Percentiles rank a stretch among this genome's conserved stretches.
These are phyloP conservation scores for Monascus purpureus DNA, from an alignment of 495 filamentous ascomycete genomes.

Conservation along the genomic window DNA sequence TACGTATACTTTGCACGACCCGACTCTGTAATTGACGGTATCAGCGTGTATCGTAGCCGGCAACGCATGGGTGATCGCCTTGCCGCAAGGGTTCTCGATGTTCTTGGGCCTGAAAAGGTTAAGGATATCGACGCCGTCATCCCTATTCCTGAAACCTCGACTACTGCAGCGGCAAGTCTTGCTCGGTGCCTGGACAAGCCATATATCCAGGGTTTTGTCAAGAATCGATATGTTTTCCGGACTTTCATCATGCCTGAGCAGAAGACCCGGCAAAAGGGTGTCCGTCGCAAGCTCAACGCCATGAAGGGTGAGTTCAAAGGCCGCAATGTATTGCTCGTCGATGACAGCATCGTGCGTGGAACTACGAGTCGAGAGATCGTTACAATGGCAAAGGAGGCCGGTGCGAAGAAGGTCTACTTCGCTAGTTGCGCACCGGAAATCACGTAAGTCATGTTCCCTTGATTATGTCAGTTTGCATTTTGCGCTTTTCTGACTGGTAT, in stretches of 20 bases:
- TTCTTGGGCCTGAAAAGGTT: constrained; percentile 59
- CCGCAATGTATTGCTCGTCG: constrained; percentile 73
- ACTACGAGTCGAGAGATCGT: constrained; percentile 90
- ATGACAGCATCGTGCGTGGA: constrained; percentile 88
- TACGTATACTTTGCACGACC: constrained; percentile 67
- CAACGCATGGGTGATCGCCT: constrained; percentile 89
- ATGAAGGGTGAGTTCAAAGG: constrained; percentile 80
- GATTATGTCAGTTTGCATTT: not conserved
- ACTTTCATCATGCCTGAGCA: constrained; percentile 95
- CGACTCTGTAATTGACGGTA: constrained; percentile 84
- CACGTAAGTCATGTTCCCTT: constrained; percentile 27
- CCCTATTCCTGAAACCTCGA: constrained; percentile 76
- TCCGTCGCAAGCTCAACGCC: constrained; percentile 51
- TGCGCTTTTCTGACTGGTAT: constrained; percentile 10
- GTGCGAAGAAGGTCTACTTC: constrained; percentile 82
- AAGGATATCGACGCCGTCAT: constrained; percentile 86
- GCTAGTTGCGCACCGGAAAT: constrained; percentile 80
- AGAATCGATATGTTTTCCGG: constrained; percentile 92
- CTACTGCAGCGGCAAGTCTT: constrained; percentile 70
- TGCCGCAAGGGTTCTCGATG: constrained; percentile 59
- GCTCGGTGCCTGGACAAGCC: constrained; percentile 65
- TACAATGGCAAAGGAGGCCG: constrained; percentile 81
- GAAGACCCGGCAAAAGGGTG: constrained; percentile 58
- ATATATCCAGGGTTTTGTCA: constrained; percentile 77
- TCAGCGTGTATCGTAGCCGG: constrained; percentile 75